Evolutionary conservation across 345 rosid species (phyloP).

Genomic region (Eucalyptus pauciflora): DNA sequence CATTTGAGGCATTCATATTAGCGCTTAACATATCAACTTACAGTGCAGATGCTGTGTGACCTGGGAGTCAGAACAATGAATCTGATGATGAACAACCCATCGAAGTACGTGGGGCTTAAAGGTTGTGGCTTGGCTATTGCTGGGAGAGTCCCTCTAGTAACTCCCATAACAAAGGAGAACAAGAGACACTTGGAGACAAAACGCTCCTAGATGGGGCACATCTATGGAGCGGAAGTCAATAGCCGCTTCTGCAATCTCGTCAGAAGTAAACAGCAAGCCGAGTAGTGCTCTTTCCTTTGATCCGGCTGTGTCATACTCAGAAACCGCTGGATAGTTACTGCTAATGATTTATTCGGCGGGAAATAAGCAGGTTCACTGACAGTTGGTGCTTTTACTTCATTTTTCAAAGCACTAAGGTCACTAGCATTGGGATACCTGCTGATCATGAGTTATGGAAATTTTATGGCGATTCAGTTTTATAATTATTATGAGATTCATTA

Average conservation of each 20-base stretch:
- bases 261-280: no score
- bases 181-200: not conserved
- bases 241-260: not conserved
- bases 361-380: no score
- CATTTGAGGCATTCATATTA: not conserved
- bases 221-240: not conserved
- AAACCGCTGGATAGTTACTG: fast-evolving
- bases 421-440: no score
- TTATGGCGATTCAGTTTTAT: not conserved
- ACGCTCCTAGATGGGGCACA: not conserved
- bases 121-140: not conserved
- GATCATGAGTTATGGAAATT: not conserved
- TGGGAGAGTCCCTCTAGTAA: not conserved
- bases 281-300: no score
- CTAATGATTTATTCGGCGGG: fast-evolving
- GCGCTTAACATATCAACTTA: not conserved
- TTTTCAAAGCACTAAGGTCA: no score
- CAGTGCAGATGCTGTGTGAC: not conserved
- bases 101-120: not conserved
- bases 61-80: not conserved
- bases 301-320: fast-evolving
- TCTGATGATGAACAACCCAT: not conserved
- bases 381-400: no score
- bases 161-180: not conserved
- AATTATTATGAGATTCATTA: no score